Conservation (phyloP, 2,329 filamentous ascomycete genomes). For the Zarea fungicola region DNA sequence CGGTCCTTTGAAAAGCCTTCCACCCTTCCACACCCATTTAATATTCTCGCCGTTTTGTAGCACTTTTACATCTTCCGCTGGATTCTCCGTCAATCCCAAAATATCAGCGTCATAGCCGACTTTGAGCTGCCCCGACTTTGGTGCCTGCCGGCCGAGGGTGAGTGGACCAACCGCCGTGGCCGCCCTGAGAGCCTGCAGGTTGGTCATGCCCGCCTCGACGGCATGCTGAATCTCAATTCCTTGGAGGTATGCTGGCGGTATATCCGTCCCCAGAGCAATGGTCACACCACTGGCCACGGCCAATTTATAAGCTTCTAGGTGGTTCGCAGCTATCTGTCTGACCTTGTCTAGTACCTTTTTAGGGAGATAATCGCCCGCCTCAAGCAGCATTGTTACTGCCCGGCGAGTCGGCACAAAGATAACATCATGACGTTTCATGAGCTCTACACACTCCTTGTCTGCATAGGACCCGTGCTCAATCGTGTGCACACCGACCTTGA, state of each 20-base stretch:
- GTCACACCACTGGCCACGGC: slow-evolving; percentile 33
- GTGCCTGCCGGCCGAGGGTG: slow-evolving; percentile 37
- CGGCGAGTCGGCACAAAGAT: slow-evolving; percentile 35
- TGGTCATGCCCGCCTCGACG: slow-evolving; percentile 43
- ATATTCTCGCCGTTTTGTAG: slow-evolving; percentile 34
- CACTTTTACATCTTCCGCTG: slow-evolving; percentile 36
- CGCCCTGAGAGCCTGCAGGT: slow-evolving; percentile 46
- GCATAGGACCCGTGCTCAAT: slow-evolving; percentile 37
- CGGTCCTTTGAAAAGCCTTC: slow-evolving; percentile 36
- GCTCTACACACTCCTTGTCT: slow-evolving; percentile 34
- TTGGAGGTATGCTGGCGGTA: no score
- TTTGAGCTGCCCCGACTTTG: slow-evolving; percentile 40
- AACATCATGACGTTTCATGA: slow-evolving; percentile 31
- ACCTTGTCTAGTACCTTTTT: slow-evolving; percentile 30
- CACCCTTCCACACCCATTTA: slow-evolving; percentile 38
- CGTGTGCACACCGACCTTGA: slow-evolving; percentile 32
- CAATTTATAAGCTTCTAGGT: slow-evolving; percentile 30
- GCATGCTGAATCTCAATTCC: slow-evolving; percentile 45
- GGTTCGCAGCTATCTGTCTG: slow-evolving; percentile 26
- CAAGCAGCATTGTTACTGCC: slow-evolving; percentile 28
- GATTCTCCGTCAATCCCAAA: slow-evolving; percentile 37
- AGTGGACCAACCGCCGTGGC: slow-evolving; percentile 39
- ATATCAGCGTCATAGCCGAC: slow-evolving; percentile 44
- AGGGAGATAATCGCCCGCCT: slow-evolving; percentile 30
- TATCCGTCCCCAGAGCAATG: slow-evolving; percentile 37